Conservation (phyloP, 306 rosid species). For the Hippophae rhamnoides region DNA sequence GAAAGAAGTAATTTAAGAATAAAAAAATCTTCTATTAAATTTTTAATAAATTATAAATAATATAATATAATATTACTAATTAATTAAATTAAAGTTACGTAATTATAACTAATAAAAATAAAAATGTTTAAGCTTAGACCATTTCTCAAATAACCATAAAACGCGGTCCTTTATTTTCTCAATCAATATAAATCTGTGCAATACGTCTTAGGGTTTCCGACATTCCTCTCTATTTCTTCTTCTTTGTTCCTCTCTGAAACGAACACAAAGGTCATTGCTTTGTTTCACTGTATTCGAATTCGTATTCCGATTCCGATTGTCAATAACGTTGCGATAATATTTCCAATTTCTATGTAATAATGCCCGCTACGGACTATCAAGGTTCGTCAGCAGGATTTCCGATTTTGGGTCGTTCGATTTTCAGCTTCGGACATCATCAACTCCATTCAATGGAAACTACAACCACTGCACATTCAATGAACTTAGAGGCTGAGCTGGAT, state of each 20-base stretch:
- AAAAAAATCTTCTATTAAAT: too few relatives aligned
- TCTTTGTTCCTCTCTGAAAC: slow-evolving; percentile 5
- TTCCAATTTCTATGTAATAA: slow-evolving; percentile 18
- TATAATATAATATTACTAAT: too few relatives aligned
- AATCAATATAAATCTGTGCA: slow-evolving; percentile 36
- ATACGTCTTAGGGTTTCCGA: slow-evolving; percentile 31
- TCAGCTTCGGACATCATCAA: slow-evolving; percentile 33
- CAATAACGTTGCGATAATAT: neutral
- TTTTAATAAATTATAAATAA: too few relatives aligned
- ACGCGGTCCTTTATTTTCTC: slow-evolving; percentile 43
- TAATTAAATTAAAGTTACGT: too few relatives aligned
- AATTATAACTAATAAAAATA: neutral
- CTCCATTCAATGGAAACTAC: slow-evolving; percentile 45
- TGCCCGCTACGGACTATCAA: slow-evolving; percentile 58
- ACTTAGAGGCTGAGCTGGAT: slow-evolving; percentile 42
- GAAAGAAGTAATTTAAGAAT: too few relatives aligned
- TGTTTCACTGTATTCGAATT: neutral
- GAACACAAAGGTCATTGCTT: neutral
- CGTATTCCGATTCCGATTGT: neutral
- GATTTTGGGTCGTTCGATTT: slow-evolving; percentile 50
- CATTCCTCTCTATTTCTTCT: slow-evolving; percentile 1
- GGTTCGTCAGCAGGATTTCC: slow-evolving; percentile 48
- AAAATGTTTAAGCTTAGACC: slow-evolving; percentile 2
- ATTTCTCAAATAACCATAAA: slow-evolving; percentile 17
- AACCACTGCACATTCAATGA: neutral